phyloP scores from a whole-genome alignment of 306 rosid species.

The Quercus mongolica region DNA sequence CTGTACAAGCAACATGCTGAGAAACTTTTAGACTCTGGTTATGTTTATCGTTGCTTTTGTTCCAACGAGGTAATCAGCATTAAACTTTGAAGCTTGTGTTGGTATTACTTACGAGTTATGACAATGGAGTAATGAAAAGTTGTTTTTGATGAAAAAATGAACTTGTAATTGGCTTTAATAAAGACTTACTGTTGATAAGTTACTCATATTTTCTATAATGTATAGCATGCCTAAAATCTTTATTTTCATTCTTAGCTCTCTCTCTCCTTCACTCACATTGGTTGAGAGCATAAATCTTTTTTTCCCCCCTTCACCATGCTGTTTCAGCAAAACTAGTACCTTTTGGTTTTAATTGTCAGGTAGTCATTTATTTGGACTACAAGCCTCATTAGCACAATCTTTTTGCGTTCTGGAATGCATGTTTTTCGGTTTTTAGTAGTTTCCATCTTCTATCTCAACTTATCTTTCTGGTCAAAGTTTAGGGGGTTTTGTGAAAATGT shows the following conservation, averaged over 20 bases:
- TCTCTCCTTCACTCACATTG: background rate
- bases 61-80: constrained; percentile 61
- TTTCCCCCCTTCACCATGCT: background rate
- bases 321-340: too few species aligned
- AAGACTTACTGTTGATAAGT: background rate
- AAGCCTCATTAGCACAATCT: background rate
- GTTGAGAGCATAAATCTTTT: background rate
- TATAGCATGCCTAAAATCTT: background rate
- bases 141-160: background rate
- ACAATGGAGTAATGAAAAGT: background rate
- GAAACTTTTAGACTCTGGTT: constrained; percentile 69
- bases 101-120: background rate
- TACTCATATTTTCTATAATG: background rate
- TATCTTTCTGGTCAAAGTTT: background rate
- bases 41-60: constrained; percentile 91
- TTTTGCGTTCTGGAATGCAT: background rate
- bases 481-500: background rate
- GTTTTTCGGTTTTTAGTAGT: background rate
- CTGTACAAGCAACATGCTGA: constrained; percentile 75
- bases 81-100: background rate
- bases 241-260: background rate
- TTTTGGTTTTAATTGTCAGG: background rate
- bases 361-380: too few species aligned
- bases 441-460: background rate
- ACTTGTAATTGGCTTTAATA: background rate